A percentile compares a stretch with the other conserved stretches of the same genome.
phyloP scores from a whole-genome alignment of 495 filamentous ascomycete genomes.

The Aspergillus haitiensis region DNA sequence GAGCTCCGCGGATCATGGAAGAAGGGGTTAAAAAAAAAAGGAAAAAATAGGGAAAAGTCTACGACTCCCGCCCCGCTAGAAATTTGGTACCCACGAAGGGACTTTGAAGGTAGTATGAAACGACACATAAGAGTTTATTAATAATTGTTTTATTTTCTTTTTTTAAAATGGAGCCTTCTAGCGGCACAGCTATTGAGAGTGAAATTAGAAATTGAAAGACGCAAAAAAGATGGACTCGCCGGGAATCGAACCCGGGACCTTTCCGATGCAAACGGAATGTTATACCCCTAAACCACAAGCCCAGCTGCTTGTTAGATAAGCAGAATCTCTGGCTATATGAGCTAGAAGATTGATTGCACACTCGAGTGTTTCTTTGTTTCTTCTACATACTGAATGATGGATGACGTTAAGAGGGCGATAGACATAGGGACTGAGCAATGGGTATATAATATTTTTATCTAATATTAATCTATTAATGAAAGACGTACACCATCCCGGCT shows the following conservation, averaged over 20 bases:
- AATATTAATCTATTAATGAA: constrained; percentile 50
- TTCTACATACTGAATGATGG: too few relatives aligned
- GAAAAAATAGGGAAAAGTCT: too few relatives aligned
- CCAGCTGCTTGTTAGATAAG: constrained; percentile 7
- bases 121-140: too few relatives aligned
- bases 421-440: too few relatives aligned
- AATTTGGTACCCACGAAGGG: too few relatives aligned
- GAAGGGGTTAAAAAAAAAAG: too few relatives aligned
- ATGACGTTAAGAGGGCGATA: too few relatives aligned
- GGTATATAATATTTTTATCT: constrained; percentile 1
- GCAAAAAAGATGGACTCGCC: constrained; percentile 17
- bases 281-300: constrained; percentile 21
- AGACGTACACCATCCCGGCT: constrained; percentile 89
- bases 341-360: background rate
- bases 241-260: constrained; percentile 24
- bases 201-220: background rate
- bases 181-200: background rate
- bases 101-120: too few relatives aligned
- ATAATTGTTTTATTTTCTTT: too few relatives aligned
- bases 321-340: background rate
- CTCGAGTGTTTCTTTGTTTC: background rate
- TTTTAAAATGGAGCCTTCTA: background rate
- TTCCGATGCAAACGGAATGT: constrained; percentile 20
- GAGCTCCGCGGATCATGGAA: too few relatives aligned
- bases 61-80: too few relatives aligned